Percentiles rank a stretch among this genome's conserved stretches.
Evolutionary conservation across 2,329 filamentous ascomycete species (phyloP).

Genomic region (Colletotrichum orbiculare): DNA sequence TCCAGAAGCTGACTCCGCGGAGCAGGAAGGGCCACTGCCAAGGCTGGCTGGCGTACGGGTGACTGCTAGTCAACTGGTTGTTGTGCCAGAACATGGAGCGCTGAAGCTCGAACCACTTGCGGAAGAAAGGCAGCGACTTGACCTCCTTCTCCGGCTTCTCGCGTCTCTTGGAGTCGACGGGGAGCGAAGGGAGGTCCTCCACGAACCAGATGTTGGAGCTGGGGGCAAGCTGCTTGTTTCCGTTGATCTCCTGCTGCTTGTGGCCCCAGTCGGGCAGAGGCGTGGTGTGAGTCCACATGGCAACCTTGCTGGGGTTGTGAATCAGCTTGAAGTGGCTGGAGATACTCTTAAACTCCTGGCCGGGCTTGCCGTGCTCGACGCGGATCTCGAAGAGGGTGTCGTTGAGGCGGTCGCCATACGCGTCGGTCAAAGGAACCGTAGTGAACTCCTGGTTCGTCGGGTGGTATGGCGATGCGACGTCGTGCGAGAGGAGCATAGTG

Average conservation of each 20-base stretch:
- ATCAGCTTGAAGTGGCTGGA: conserved; percentile 96
- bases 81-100: conserved; percentile 99
- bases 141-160: conserved; percentile 81
- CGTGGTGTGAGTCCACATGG: conserved; percentile 98
- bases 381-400: conserved; percentile 94
- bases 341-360: conserved; percentile 88
- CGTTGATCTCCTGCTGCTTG: conserved; percentile 99
- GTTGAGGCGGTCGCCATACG: conserved; percentile 78
- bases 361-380: conserved; percentile 85
- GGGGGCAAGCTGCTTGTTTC: conserved; percentile 93
- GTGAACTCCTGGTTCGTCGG: conserved; percentile 99
- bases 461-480: conserved; percentile 95
- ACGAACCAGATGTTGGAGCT: conserved; percentile 95
- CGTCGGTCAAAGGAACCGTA: conserved; percentile 78
- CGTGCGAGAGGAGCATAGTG: conserved; percentile 88
- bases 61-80: conserved; percentile 95
- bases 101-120: conserved; percentile 96
- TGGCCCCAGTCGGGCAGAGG: conserved; percentile 97
- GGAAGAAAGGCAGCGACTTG: conserved; percentile 87
- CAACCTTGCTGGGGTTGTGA: conserved; percentile 93
- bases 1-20: conserved; percentile 99
- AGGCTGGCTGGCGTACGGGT: conserved; percentile 94
- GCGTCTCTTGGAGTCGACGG: conserved; percentile 77
- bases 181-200: conserved; percentile 87
- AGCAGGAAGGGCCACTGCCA: conserved; percentile 99